Percentiles rank a stretch among this genome's conserved stretches.
These are phyloP conservation scores for Panellus pusillus DNA, from an alignment of 768 basidiomycete species.

Conservation along the genomic window DNA sequence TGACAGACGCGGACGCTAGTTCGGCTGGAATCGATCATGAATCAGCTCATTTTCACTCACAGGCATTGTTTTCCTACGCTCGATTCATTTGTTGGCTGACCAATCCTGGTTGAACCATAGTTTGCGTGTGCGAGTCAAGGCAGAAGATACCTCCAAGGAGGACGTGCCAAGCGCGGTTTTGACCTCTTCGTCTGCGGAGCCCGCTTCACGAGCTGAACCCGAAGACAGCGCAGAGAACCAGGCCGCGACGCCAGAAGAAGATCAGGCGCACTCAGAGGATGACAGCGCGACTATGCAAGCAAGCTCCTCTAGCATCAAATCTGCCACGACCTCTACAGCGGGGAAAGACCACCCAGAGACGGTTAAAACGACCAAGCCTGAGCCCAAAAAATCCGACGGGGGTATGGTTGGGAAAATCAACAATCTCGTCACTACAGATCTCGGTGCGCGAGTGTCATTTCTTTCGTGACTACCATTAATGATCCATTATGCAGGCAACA, in stretches of 20 bases:
- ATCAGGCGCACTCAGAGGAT: not conserved
- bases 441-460: slow-evolving; percentile 4
- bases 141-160: slow-evolving; percentile 26
- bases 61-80: slow-evolving; percentile 10
- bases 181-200: not conserved
- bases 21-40: slow-evolving; percentile 46
- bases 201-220: not conserved
- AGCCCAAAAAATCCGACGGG: slow-evolving; percentile 17
- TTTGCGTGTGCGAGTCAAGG: slow-evolving; percentile 64
- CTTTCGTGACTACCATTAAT: not conserved
- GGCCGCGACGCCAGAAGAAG: not conserved
- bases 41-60: slow-evolving; percentile 45
- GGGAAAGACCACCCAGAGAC: no score
- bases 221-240: not conserved
- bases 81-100: not conserved
- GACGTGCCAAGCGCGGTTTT: not conserved
- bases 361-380: no score
- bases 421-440: slow-evolving; percentile 71
- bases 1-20: slow-evolving; percentile 49
- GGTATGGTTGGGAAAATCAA: slow-evolving; percentile 77
- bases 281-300: slow-evolving; percentile 8
- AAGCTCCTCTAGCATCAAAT: slow-evolving; percentile 27
- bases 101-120: not conserved
- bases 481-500: no score
- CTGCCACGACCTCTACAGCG: not conserved